Evolutionary conservation across 208 protist species (phyloP).

Genomic region (Leishmania gerbilli): DNA sequence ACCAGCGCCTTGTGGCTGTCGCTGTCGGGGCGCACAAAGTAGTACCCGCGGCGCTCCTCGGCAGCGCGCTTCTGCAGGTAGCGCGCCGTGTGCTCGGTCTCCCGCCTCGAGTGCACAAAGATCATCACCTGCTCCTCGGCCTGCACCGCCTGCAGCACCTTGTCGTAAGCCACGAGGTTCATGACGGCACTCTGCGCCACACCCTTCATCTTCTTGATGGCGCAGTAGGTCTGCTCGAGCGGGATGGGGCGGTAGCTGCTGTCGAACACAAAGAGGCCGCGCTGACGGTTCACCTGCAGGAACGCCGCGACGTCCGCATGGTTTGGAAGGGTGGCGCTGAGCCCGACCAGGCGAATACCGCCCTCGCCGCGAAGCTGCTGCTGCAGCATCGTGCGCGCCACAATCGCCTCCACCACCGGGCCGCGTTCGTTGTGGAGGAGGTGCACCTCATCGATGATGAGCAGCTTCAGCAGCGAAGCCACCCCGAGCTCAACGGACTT

Average conservation of each 20-base stretch:
- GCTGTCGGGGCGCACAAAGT: conserved; percentile 90
- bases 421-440: conserved; percentile 99
- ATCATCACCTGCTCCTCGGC: conserved; percentile 97
- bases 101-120: conserved; percentile 99
- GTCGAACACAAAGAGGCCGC: conserved; percentile 96
- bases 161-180: conserved; percentile 98
- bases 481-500: conserved; percentile 96
- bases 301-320: conserved; percentile 99
- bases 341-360: conserved; percentile 97
- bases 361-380: conserved; percentile 74
- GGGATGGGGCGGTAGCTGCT: conserved; percentile 96
- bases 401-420: conserved; percentile 98
- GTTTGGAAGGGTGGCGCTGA: conserved; percentile 99
- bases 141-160: conserved; percentile 92
- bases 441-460: conserved; percentile 99
- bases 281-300: conserved; percentile 95
- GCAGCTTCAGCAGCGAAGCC: conserved; percentile 78
- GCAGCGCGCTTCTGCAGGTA: conserved; percentile 90
- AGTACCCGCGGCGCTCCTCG: conserved; percentile 87
- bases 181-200: conserved; percentile 95
- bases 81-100: conserved; percentile 96
- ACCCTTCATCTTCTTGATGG: conserved; percentile 95
- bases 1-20: conserved; percentile 85
- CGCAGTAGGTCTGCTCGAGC: conserved; percentile 98
- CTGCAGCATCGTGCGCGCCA: conserved; percentile 95